Percentiles rank a stretch among this genome's conserved stretches.
These are phyloP conservation scores for Fusarium sp. DNA, from an alignment of 2,329 filamentous ascomycete species.

Conservation along the genomic window DNA sequence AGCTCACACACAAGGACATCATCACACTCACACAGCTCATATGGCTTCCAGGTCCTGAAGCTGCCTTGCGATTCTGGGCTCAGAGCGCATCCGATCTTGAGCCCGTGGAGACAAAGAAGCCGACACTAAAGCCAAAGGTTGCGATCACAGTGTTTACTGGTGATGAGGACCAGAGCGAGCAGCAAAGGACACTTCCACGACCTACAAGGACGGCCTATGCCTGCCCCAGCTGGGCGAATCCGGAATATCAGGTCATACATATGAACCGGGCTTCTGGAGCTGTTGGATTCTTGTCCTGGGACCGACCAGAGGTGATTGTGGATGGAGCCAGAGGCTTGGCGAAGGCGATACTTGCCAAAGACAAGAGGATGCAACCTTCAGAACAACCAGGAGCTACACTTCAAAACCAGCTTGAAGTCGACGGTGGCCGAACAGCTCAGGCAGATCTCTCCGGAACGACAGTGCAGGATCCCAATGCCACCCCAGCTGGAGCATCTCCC, in stretches of 20 bases:
- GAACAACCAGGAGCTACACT: slow-evolving; percentile 45
- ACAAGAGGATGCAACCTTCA: slow-evolving; percentile 52
- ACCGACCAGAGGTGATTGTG: slow-evolving; percentile 60
- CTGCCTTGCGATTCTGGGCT: slow-evolving; percentile 68
- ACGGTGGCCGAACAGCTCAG: slow-evolving; percentile 29
- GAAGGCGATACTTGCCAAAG: slow-evolving; percentile 52
- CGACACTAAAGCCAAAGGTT: slow-evolving; percentile 53
- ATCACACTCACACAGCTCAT: slow-evolving; percentile 71
- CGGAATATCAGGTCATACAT: slow-evolving; percentile 58
- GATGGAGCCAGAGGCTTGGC: slow-evolving; percentile 57
- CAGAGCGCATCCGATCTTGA: slow-evolving; percentile 55
- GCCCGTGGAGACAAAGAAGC: slow-evolving; percentile 38
- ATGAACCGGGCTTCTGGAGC: slow-evolving; percentile 54
- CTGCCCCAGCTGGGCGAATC: slow-evolving; percentile 63
- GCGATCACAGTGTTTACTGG: slow-evolving; percentile 63
- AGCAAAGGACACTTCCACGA: slow-evolving; percentile 35
- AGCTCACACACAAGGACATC: slow-evolving; percentile 64
- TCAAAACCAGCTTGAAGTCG: slow-evolving; percentile 51
- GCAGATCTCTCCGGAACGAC: slow-evolving; percentile 47
- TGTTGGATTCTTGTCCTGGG: slow-evolving; percentile 62
- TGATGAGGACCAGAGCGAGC: slow-evolving; percentile 41
- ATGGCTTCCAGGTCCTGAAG: slow-evolving; percentile 76
- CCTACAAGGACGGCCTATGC: slow-evolving; percentile 51
- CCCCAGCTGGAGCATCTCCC: slow-evolving; percentile 4
- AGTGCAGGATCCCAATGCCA: slow-evolving; percentile 34